These are phyloP conservation scores for Aleurites moluccanus DNA, from an alignment of 441 rosid genomes.

Conservation along the genomic window DNA sequence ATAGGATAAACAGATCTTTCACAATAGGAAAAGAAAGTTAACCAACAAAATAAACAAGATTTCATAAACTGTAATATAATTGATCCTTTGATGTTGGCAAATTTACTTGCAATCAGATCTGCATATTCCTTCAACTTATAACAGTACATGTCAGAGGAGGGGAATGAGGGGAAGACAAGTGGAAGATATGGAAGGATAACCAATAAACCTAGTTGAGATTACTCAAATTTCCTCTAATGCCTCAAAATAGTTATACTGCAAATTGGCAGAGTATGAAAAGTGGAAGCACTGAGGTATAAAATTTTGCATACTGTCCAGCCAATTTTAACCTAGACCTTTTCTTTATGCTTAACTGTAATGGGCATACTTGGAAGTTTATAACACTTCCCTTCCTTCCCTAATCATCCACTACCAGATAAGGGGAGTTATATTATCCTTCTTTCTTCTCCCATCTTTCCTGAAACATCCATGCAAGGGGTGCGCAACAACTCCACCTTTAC, in stretches of 20 bases:
- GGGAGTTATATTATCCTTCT: neutral
- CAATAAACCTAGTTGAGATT: neutral
- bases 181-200: too few species aligned
- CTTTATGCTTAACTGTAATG: neutral
- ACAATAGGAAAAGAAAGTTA: neutral
- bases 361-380: neutral
- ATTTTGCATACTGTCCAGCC: too few species aligned
- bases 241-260: neutral
- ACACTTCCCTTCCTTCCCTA: neutral
- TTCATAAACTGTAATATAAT: neutral
- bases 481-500: neutral
- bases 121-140: neutral
- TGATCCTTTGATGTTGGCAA: neutral
- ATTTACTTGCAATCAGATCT: neutral
- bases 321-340: neutral
- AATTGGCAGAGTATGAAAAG: neutral
- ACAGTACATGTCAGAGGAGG: neutral
- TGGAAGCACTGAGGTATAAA: too few species aligned
- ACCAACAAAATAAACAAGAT: neutral
- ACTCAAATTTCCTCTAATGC: neutral
- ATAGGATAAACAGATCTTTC: neutral
- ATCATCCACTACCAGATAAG: conserved; percentile 1
- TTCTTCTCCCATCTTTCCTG: neutral
- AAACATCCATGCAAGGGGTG: conserved; percentile 4
- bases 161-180: too few species aligned